Evolutionary conservation across 495 filamentous ascomycete species (phyloP), one percentile per base, ranked within the genome.

Genomic region (Poronia punctata): DNA sequence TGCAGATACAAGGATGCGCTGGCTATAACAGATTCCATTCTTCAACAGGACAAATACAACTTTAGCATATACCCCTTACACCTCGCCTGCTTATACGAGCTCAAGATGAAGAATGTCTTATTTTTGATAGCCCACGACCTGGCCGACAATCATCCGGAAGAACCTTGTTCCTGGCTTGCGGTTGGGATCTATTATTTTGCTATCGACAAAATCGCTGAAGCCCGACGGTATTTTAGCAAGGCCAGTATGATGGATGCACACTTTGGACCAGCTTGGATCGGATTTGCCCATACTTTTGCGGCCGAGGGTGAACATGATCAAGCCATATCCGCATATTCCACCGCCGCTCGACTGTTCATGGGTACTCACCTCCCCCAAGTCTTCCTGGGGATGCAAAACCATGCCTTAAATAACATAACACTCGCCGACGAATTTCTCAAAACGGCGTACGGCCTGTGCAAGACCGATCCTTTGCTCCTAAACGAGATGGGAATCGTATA

Each of bases 271-370:
- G 92, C 92, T 26, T 99, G 92, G 92, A 97, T 99, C 45, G 92
- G 92, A 7, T 99, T 99, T 62, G 92, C 92, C 16, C 92, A 99
- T 66, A 99, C 93, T 1, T 99, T 99, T 58, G 93, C 92, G n/a
- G 90, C 90, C n/a, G 92, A 99, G 62, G 92, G 93, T 38, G 92
- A 99, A 63, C 88, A 97, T 62, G 92, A 99, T 57, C 92, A 99
- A 65, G 92, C 92, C 37, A 95, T 99, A 46, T 89, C 90, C 11
- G 92, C 93, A 5, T 99, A 99, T 69, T 92, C 85, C 25, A 99
- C 92, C 10, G 92, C 92, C 1, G 92, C 90, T 9, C 75, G 93
- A 19, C 70, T 99, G 1, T 99, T 99, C 67, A 90, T 95, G 62
- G 92, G 92, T 26, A 97, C 90, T 2, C 92, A 99, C 54, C 75